These are phyloP conservation scores for Mrakia blollopis DNA, from an alignment of 768 basidiomycete species.

Conservation along the genomic window DNA sequence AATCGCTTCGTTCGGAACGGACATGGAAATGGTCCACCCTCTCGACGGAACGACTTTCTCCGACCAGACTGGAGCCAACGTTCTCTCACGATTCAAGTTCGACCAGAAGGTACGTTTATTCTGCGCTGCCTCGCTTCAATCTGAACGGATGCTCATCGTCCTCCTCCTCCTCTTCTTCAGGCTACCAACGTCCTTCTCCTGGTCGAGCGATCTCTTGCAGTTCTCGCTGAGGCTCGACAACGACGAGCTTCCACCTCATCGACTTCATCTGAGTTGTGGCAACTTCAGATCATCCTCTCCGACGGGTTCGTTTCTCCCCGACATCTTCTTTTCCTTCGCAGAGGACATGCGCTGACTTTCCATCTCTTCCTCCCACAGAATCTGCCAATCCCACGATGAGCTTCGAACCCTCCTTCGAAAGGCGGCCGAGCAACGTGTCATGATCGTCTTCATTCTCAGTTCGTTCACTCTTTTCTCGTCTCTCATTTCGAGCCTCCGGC, in stretches of 20 bases:
- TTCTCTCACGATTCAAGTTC: conserved; percentile 82
- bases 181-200: conserved; percentile 58
- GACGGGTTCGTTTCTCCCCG: conserved; percentile 53
- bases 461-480: neutral
- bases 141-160: neutral
- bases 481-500: neutral
- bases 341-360: neutral
- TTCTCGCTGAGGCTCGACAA: conserved; percentile 73
- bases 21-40: conserved; percentile 79
- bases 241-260: conserved; percentile 54
- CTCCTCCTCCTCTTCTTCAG: neutral
- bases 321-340: neutral
- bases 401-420: conserved; percentile 71
- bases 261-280: conserved; percentile 82
- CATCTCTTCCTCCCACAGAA: conserved; percentile 47
- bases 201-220: conserved; percentile 58
- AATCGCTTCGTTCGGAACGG: conserved; percentile 82
- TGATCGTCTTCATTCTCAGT: conserved; percentile 87
- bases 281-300: conserved; percentile 94
- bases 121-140: conserved; percentile 49
- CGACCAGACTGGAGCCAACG: conserved; percentile 70
- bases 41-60: conserved; percentile 72
- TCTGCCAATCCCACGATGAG: conserved; percentile 90
- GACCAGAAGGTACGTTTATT: conserved; percentile 63
- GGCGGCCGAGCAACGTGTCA: conserved; percentile 81